These are phyloP conservation scores for Adansonia digitata DNA, from an alignment of 345 rosid genomes.

Conservation along the genomic window DNA sequence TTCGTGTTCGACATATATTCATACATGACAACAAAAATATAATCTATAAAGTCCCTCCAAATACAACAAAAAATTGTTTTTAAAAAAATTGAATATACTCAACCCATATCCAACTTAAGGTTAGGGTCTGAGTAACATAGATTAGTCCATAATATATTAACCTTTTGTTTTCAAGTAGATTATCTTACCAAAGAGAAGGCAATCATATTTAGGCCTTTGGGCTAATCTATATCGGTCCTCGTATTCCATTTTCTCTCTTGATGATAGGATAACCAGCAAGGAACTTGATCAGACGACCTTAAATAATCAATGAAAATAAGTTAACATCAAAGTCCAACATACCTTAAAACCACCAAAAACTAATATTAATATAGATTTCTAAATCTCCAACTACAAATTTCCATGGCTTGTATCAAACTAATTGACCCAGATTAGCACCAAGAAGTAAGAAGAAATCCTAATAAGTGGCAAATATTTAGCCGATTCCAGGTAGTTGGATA, in stretches of 20 bases:
- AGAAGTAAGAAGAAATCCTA: conserved; percentile 15
- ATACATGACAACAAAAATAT: no score
- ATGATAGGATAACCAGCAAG: not conserved
- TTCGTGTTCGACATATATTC: no score
- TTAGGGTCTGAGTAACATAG: no score
- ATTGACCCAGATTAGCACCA: no score
- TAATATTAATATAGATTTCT: conserved; percentile 15
- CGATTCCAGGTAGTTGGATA: conserved; percentile 12
- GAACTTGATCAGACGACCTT: conserved; percentile 24
- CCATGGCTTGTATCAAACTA: not conserved
- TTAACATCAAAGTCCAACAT: conserved; percentile 11
- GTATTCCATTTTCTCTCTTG: conserved; percentile 39
- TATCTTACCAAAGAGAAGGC: conserved; percentile 74
- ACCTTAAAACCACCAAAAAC: conserved; percentile 17
- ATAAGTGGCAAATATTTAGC: conserved; percentile 14
- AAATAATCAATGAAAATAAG: conserved; percentile 17
- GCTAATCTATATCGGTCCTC: conserved; percentile 36
- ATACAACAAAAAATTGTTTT: no score
- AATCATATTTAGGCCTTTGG: conserved; percentile 46
- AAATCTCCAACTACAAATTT: conserved; percentile 5
- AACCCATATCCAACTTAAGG: no score
- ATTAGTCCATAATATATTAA: not conserved
- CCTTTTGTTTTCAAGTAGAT: not conserved
- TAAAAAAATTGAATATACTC: no score
- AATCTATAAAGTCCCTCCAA: no score